Conservation (phyloP, 108 stramenopile genomes). For the Cyclotella baltica region DNA sequence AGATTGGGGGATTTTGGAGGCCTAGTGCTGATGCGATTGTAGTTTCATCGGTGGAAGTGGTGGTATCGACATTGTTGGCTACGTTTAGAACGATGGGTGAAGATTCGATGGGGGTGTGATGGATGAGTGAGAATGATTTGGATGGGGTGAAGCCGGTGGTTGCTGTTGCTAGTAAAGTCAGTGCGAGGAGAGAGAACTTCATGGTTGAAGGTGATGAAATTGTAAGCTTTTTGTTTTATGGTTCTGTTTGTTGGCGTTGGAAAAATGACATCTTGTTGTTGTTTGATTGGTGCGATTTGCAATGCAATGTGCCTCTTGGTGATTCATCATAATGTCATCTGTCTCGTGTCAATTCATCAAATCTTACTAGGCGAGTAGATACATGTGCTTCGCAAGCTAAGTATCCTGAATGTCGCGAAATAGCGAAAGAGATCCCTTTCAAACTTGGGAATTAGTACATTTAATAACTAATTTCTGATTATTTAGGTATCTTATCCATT, state of each 20-base stretch:
- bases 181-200: background rate
- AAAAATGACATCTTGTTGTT: background rate
- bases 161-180: background rate
- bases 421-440: no score
- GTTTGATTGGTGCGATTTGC: no score
- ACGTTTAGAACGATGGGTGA: background rate
- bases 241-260: background rate
- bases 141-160: background rate
- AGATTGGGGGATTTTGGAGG: background rate
- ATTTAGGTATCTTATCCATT: no score
- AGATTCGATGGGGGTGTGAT: background rate
- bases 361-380: no score
- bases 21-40: background rate
- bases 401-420: no score
- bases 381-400: no score
- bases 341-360: no score
- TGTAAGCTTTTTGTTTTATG: background rate
- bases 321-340: no score
- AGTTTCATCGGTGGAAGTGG: no score
- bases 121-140: background rate
- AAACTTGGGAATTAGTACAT: no score
- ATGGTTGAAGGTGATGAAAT: background rate
- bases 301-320: no score
- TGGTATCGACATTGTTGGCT: background rate
- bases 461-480: no score